A percentile compares a stretch with the other conserved stretches of the same genome.
These are phyloP conservation scores for Pouteria glomerata DNA, from an alignment of 148 eudicot genomes.

Conservation along the genomic window DNA sequence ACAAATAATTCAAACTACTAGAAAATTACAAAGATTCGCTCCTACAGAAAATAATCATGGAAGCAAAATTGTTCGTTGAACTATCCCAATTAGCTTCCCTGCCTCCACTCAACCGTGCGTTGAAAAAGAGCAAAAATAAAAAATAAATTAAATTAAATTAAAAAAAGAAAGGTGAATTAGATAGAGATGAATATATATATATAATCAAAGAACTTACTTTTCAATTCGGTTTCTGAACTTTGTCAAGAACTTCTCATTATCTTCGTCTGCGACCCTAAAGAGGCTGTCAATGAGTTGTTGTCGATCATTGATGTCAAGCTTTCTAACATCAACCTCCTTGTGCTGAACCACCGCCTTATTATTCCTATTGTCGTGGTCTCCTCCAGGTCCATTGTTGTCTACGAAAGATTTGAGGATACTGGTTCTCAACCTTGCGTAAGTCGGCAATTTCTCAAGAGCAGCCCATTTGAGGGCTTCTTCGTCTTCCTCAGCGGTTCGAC, in stretches of 20 bases:
- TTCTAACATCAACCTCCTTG: constrained; percentile 76
- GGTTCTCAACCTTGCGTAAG: constrained; percentile 74
- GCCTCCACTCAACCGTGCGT: no score
- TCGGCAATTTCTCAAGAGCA: constrained; percentile 80
- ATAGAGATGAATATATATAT: no score
- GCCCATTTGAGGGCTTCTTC: constrained; percentile 95
- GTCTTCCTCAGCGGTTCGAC: constrained; percentile 57
- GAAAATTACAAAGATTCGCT: no score
- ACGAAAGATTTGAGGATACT: constrained; percentile 57
- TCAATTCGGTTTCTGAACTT: constrained; percentile 76
- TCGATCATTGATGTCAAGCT: constrained; percentile 53
- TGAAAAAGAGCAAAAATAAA: no score
- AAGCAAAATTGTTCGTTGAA: no score
- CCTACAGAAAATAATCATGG: no score
- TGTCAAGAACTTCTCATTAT: constrained; percentile 73
- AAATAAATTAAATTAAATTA: background rate
- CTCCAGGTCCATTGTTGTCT: constrained; percentile 21
- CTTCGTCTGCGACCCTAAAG: constrained; percentile 83
- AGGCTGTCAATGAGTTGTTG: constrained; percentile 67
- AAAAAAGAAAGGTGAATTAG: no score
- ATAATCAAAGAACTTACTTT: constrained; percentile 66
- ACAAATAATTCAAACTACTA: no score
- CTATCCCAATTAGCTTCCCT: no score
- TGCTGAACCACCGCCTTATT: no score
- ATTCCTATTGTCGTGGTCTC: constrained; percentile 22